Evolutionary conservation across 225 moss, liverwort and hornwort species (phyloP).

Genomic region (Climacium dendroides): DNA sequence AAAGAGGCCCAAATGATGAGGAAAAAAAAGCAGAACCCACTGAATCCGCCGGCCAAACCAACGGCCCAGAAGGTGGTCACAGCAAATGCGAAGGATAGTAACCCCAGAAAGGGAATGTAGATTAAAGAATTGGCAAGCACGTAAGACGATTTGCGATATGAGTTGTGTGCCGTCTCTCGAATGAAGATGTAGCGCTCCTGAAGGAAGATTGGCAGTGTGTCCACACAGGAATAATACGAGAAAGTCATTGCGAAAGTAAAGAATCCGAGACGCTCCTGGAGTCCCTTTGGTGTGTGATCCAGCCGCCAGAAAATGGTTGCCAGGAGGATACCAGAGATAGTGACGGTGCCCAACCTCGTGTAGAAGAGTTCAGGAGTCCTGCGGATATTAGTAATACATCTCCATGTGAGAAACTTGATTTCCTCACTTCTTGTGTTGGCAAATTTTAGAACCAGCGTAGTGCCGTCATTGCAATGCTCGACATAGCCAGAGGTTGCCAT

Average conservation of each 20-base stretch:
- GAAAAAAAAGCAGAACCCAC: constrained; percentile 82
- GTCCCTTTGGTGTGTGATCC: constrained; percentile 53
- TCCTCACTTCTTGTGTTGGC: constrained; percentile 67
- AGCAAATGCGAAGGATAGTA: constrained; percentile 71
- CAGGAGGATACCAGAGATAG: constrained; percentile 67
- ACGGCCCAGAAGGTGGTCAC: constrained; percentile 85
- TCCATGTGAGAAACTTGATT: constrained; percentile 67
- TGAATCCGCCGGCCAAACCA: constrained; percentile 69
- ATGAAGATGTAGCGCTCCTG: constrained; percentile 95
- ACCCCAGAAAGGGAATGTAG: constrained; percentile 76
- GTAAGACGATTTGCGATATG: constrained; percentile 91
- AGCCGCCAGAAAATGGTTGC: constrained; percentile 67
- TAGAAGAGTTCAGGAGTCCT: constrained; percentile 74
- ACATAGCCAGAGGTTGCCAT: constrained; percentile 65
- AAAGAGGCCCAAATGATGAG: constrained; percentile 90
- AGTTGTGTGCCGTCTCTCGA: constrained; percentile 88
- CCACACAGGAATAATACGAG: constrained; percentile 83
- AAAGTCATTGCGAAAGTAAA: constrained; percentile 94
- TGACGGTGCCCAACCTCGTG: constrained; percentile 79
- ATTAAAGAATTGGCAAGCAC: constrained; percentile 75
- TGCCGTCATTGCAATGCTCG: constrained; percentile 51
- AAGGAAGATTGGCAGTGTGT: constrained; percentile 85
- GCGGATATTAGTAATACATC: constrained; percentile 54
- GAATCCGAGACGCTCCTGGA: constrained; percentile 89
- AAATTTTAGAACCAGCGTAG: constrained; percentile 63